phyloP scores from a whole-genome alignment of 2,329 filamentous ascomycete species.

The Setomelanomma holmii region DNA sequence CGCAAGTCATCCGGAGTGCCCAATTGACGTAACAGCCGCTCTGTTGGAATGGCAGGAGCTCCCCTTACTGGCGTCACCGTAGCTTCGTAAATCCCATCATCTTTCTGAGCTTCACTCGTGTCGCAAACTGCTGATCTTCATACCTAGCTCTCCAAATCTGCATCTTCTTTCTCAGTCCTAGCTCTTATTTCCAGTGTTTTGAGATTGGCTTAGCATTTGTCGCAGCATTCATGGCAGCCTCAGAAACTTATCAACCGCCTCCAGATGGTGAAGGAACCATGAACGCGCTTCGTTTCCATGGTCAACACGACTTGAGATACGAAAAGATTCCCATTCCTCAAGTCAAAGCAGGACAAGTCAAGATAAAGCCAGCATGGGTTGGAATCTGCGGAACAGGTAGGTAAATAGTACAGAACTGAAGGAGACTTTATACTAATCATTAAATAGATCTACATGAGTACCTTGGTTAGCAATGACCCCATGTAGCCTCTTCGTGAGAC shows the following conservation, averaged over 20 bases:
- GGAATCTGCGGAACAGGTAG: constrained; percentile 53
- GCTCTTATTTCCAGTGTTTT: not conserved
- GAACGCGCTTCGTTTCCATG: constrained; percentile 57
- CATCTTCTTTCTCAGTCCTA: not conserved
- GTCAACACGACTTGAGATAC: constrained; percentile 52
- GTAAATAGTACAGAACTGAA: no score
- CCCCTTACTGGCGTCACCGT: constrained; percentile 6
- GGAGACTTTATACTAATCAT: no score
- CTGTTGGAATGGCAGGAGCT: not conserved
- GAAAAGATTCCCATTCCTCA: constrained; percentile 52
- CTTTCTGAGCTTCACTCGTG: not conserved
- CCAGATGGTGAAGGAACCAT: constrained; percentile 38
- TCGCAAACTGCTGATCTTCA: not conserved
- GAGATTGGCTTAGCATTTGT: not conserved
- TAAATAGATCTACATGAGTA: constrained; percentile 57
- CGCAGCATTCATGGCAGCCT: constrained; percentile 2
- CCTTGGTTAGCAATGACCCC: constrained; percentile 26
- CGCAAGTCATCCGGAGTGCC: not conserved
- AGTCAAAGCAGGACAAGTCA: constrained; percentile 51
- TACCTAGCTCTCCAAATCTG: not conserved
- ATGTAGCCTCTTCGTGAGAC: not conserved
- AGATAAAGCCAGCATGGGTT: constrained; percentile 51
- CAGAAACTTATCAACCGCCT: constrained; percentile 23
- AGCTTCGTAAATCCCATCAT: not conserved
- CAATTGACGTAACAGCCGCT: not conserved